A percentile compares a stretch with the other conserved stretches of the same genome.
Conservation (phyloP, 257 asterid genomes). For the Plantago elongata region DNA sequence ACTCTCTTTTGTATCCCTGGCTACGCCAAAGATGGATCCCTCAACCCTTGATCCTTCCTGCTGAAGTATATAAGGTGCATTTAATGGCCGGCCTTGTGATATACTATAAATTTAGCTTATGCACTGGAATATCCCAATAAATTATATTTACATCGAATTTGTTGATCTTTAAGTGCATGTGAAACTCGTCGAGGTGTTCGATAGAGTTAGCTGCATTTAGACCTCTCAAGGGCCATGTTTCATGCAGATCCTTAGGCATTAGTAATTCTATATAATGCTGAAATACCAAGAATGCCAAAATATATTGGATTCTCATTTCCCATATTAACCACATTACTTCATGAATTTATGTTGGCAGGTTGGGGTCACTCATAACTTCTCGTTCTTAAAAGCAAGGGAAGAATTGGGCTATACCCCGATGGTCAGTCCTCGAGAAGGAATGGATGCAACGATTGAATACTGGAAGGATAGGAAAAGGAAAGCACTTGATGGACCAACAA, state of each 20-base stretch:
- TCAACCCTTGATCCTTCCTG: constrained; percentile 86
- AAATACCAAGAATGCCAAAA: not conserved
- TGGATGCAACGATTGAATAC: constrained; percentile 69
- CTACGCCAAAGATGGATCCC: constrained; percentile 73
- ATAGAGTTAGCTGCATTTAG: too few species aligned
- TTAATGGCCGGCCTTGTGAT: not conserved
- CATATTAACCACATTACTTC: not conserved
- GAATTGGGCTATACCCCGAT: constrained; percentile 81
- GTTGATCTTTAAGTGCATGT: too few species aligned
- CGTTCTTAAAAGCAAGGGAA: constrained; percentile 79
- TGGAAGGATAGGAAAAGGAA: constrained; percentile 73
- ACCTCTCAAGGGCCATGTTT: too few species aligned
- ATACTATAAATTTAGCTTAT: too few species aligned
- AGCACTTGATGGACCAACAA: constrained; percentile 66
- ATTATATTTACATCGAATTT: not conserved
- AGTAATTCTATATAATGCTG: not conserved
- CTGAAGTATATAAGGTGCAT: constrained; percentile 82
- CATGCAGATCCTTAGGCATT: not conserved
- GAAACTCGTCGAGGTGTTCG: too few species aligned
- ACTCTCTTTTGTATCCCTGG: constrained; percentile 71
- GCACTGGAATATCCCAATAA: too few species aligned
- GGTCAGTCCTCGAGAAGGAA: constrained; percentile 72
- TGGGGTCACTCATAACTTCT: constrained; percentile 90
- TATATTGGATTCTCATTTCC: not conserved
- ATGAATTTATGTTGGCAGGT: constrained; percentile 41